Evolutionary conservation across 148 eudicot genomes (phyloP).

Genomic region (Fallopia convolvulus): DNA sequence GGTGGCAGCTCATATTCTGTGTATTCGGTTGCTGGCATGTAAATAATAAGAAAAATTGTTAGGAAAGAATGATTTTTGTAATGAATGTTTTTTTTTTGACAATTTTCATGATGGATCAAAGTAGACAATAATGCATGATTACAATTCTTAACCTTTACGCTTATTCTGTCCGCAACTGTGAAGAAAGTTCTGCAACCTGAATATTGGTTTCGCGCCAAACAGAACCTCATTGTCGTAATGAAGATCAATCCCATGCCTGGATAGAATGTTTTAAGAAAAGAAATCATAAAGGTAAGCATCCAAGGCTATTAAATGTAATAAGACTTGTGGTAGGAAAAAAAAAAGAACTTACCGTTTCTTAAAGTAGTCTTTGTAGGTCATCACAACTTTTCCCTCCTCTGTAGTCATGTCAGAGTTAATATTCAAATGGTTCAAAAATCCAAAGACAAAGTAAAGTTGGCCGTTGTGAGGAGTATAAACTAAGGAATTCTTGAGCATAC

Average conservation of each 20-base stretch:
- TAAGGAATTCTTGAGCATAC: conserved; percentile 52
- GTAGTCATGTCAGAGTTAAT: conserved; percentile 37
- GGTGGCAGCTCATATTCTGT: conserved; percentile 65
- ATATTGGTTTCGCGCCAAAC: conserved; percentile 47
- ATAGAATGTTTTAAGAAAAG: not conserved
- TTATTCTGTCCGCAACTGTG: conserved; percentile 30
- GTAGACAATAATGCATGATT: not conserved
- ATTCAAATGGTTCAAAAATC: conserved; percentile 34
- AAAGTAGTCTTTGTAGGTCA: conserved; percentile 59
- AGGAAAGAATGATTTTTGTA: not conserved
- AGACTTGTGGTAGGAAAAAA: not conserved
- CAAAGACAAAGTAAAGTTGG: conserved; percentile 39
- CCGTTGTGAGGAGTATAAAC: conserved; percentile 78
- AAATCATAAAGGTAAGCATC: not conserved
- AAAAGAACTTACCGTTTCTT: conserved; percentile 31
- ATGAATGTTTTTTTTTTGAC: not conserved
- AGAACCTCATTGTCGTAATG: conserved; percentile 35
- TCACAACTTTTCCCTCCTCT: conserved; percentile 21
- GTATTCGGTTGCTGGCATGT: conserved; percentile 32
- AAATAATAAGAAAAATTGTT: not conserved
- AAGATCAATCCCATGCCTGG: conserved; percentile 66
- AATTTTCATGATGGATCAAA: not conserved
- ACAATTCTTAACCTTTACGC: conserved; percentile 35
- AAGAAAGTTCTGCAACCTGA: conserved; percentile 53
- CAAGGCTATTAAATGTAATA: not conserved